These are phyloP conservation scores for Albizia julibrissin DNA, from an alignment of 306 rosid species.

Conservation along the genomic window DNA sequence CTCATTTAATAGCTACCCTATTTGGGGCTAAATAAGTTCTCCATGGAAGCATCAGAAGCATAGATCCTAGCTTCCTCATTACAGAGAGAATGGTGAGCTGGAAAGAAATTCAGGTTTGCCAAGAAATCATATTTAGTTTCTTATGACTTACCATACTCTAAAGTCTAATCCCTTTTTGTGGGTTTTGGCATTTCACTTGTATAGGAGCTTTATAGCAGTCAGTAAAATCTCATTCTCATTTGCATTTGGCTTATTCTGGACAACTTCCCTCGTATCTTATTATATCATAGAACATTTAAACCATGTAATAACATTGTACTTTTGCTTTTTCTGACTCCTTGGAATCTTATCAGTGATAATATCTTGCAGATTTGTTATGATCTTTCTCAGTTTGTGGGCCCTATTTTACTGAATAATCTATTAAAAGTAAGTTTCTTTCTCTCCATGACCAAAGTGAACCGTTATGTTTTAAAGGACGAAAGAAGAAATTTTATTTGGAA, in stretches of 20 bases:
- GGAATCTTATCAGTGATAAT: constrained; percentile 31
- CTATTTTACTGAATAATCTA: constrained; percentile 67
- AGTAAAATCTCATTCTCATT: not conserved
- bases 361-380: constrained; percentile 70
- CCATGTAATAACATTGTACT: constrained; percentile 18
- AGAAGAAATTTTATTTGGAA: not conserved
- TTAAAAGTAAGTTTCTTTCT: constrained; percentile 57
- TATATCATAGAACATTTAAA: not conserved
- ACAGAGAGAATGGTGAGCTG: not conserved
- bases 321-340: constrained; percentile 14
- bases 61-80: not conserved
- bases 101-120: not conserved
- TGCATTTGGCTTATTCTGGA: not conserved
- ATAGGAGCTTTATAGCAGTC: not conserved
- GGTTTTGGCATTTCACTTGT: not conserved
- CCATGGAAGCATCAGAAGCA: not conserved
- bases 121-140: not conserved
- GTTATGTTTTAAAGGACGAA: not conserved
- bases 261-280: not conserved
- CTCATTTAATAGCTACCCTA: not conserved
- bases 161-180: not conserved
- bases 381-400: constrained; percentile 82
- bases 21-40: not conserved
- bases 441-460: constrained; percentile 9
- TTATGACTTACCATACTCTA: not conserved